Evolutionary conservation across 2,329 filamentous ascomycete genomes (phyloP).

Genomic region (Nigrospora oryzae): DNA sequence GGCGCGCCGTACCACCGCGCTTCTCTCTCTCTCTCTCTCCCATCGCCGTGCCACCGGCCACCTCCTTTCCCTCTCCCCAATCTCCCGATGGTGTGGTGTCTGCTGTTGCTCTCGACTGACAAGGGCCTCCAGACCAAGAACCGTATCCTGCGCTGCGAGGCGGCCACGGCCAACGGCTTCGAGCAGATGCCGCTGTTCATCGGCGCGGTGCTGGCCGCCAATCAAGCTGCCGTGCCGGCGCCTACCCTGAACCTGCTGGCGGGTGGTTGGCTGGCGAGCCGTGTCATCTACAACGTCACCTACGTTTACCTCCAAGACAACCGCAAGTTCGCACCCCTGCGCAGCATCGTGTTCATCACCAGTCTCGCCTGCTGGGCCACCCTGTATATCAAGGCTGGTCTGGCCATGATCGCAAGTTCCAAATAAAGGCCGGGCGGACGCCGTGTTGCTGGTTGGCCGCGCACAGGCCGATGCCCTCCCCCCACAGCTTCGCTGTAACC

Average conservation of each 20-base stretch:
- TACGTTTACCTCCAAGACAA: slow-evolving; percentile 36
- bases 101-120: not conserved
- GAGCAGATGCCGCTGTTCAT: slow-evolving; percentile 12
- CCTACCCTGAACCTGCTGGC: slow-evolving; percentile 29
- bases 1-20: not conserved
- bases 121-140: slow-evolving; percentile 8
- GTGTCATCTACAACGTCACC: slow-evolving; percentile 26
- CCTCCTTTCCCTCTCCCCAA: not conserved
- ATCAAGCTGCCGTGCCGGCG: slow-evolving; percentile 28
- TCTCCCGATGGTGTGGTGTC: not conserved
- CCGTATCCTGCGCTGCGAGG: slow-evolving; percentile 11
- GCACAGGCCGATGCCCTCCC: too few species aligned
- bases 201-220: slow-evolving; percentile 33
- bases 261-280: slow-evolving; percentile 28
- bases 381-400: slow-evolving; percentile 33
- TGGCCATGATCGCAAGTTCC: not conserved
- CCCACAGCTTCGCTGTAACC: too few species aligned
- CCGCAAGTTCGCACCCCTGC: slow-evolving; percentile 23
- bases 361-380: slow-evolving; percentile 23
- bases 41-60: not conserved
- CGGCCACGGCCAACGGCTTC: slow-evolving; percentile 10
- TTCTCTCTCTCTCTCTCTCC: not conserved
- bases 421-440: too few species aligned
- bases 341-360: slow-evolving; percentile 27
- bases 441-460: too few species aligned